Evolutionary conservation across 495 filamentous ascomycete species (phyloP).

Genomic region (Neurospora sp.): DNA sequence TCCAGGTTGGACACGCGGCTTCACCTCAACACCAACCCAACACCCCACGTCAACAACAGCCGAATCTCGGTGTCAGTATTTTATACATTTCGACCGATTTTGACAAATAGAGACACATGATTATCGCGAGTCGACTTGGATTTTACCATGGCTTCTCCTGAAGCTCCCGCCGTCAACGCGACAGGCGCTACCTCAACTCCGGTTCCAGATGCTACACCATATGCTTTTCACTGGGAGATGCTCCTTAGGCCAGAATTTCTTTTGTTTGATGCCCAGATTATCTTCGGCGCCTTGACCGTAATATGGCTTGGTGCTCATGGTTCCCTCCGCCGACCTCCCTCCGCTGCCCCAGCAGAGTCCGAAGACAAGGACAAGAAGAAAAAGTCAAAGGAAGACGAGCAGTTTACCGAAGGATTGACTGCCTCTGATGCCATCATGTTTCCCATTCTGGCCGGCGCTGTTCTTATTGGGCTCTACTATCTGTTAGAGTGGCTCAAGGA

Average conservation of each 20-base stretch:
- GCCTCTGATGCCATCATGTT: constrained; percentile 81
- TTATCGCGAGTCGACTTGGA: not conserved
- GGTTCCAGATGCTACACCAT: not conserved
- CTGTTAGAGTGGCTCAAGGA: constrained; percentile 84
- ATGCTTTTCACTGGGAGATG: constrained; percentile 5
- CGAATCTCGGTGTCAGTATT: not conserved
- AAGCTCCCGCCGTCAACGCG: not conserved
- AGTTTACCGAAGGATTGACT: constrained; percentile 63
- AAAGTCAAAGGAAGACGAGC: constrained; percentile 49
- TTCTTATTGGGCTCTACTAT: constrained; percentile 72
- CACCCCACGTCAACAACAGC: not conserved
- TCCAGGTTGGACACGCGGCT: not conserved
- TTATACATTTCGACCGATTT: not conserved
- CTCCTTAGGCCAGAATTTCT: constrained; percentile 44
- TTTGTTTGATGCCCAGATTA: constrained; percentile 27
- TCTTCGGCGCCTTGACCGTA: constrained; percentile 30
- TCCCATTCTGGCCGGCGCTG: constrained; percentile 65
- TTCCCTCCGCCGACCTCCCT: constrained; percentile 61
- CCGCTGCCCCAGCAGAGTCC: constrained; percentile 53
- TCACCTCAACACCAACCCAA: not conserved
- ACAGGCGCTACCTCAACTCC: not conserved
- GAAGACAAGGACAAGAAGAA: constrained; percentile 29
- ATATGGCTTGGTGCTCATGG: constrained; percentile 38
- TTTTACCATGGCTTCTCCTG: constrained; percentile 9
- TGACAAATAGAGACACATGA: not conserved